A percentile compares a stretch with the other conserved stretches of the same genome.
Evolutionary conservation across 768 basidiomycete species (phyloP).

Genomic region (Boletales sp.): DNA sequence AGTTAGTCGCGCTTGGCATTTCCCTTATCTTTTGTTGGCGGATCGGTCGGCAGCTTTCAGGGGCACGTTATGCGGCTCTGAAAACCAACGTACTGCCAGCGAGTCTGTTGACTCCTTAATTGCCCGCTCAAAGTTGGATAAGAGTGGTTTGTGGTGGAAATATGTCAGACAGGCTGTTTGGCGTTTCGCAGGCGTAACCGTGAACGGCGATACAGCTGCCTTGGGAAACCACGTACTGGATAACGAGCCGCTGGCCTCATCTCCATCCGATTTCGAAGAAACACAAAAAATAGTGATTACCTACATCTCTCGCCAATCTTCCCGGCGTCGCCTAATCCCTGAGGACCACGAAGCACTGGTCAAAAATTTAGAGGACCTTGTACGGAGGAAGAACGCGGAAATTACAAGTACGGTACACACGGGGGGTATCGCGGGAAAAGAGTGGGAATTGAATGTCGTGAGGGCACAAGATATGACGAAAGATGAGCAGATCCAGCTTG

Average conservation of each 20-base stretch:
- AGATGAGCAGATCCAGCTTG: conserved; percentile 70
- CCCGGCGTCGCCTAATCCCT: conserved; percentile 45
- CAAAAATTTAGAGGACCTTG: conserved; percentile 47
- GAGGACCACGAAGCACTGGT: conserved; percentile 58
- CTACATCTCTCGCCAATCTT: conserved; percentile 69
- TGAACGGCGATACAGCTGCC: conserved; percentile 32
- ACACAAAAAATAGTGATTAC: conserved; percentile 60
- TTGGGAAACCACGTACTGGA: background rate
- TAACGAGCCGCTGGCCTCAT: background rate
- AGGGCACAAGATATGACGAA: conserved; percentile 64
- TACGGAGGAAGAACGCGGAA: conserved; percentile 32
- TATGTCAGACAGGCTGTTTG: conserved; percentile 64
- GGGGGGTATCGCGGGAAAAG: conserved; percentile 10
- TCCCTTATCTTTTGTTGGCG: conserved; percentile 63
- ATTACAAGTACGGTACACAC: conserved; percentile 1
- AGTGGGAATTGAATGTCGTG: conserved; percentile 61
- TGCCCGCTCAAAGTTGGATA: conserved; percentile 30
- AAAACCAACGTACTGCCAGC: conserved; percentile 69
- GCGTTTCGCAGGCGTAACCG: conserved; percentile 56
- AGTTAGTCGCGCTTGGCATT: conserved; percentile 57
- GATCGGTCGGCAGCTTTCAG: conserved; percentile 79
- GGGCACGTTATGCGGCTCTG: conserved; percentile 56
- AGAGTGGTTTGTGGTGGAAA: conserved; percentile 69
- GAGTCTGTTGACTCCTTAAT: conserved; percentile 59
- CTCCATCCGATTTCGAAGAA: conserved; percentile 29